Evolutionary conservation across 352 stramenopile genomes (phyloP), one percentile per base, ranked within the genome.

Genomic region (Phytopythium oedochilum): DNA sequence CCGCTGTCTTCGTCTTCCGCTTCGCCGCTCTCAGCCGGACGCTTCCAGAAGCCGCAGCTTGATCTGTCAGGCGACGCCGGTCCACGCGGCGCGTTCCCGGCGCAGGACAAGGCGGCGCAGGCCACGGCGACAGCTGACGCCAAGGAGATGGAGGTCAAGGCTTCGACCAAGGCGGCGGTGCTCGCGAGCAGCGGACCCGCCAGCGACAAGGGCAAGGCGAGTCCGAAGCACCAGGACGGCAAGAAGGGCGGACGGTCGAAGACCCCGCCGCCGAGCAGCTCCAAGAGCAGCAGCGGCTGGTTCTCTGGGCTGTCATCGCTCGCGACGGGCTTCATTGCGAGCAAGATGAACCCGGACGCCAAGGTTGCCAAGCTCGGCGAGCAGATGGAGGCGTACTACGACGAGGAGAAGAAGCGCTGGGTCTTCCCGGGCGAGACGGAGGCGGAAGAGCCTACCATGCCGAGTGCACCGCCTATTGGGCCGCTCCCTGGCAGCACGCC

Each of bases 331-430:
- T 89, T 86, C 44, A 75, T 96, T 32, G 69, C 61, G 12, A 78
- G 69, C 10, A 93, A 89, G 61, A 87, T 91, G 69, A 89, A 96
- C 61, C 82, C 86, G 1, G 86, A 96, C 23, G 83, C 64, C 20
- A 96, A 91, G 66, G 77, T 89, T 3, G 86, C 75, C 42, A 84
- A 94, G 50, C 68, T 94, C 15, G 78, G 80, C 2, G 68, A 82
- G 59, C 68, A 92, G 11, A 85, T 90, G 82, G 75, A 90, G 40
- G 84, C 81, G 10, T 92, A 92, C 55, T 96, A 75, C 46, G 82
- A 90, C 57, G 68, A 96, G 56, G 66, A 89, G 29, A 75, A 79
- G 40, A 92, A 96, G 63, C 73, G 84, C n/a, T 96, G 86, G 86
- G 72, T 96, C 7, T 94, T 96, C 62, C 86, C 86, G 39, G 86